These are phyloP conservation scores for Discostella pseudostelligera DNA, from an alignment of 108 stramenopile species.

Conservation along the genomic window DNA sequence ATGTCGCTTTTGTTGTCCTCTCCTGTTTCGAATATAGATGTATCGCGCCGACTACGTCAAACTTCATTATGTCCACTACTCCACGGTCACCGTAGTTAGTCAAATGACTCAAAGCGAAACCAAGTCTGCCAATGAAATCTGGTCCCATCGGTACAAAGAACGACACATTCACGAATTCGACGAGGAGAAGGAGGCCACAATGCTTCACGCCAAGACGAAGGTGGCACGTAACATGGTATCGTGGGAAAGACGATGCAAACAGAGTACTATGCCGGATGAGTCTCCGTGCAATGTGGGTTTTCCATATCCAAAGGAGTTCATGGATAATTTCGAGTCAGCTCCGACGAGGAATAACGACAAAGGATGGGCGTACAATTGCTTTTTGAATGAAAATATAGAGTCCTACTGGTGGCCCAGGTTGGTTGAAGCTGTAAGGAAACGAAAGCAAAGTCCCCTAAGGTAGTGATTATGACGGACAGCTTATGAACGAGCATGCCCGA, in stretches of 20 bases:
- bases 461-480: too few species aligned
- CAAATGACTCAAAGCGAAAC: constrained; percentile 57
- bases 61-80: constrained; percentile 86
- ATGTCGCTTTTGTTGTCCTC: not conserved
- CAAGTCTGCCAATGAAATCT: constrained; percentile 27
- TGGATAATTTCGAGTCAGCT: constrained; percentile 6
- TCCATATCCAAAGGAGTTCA: constrained; percentile 57
- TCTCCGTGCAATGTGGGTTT: constrained; percentile 57
- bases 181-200: constrained; percentile 75
- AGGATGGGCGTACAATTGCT: constrained; percentile 81
- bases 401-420: constrained; percentile 63
- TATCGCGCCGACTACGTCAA: constrained; percentile 78
- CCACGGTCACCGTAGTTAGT: constrained; percentile 69
- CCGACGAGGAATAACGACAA: constrained; percentile 32
- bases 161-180: constrained; percentile 60
- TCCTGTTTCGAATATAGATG: constrained; percentile 45
- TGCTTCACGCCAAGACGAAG: constrained; percentile 87
- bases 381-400: constrained; percentile 74
- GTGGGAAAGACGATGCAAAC: constrained; percentile 55
- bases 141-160: constrained; percentile 47
- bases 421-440: constrained; percentile 34
- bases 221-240: constrained; percentile 62
- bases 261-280: constrained; percentile 8
- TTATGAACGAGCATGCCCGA: not conserved
- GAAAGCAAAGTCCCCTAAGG: constrained; percentile 1